Base-by-base conservation (phyloP, 805 yeast genomes). In the Blastobotrys chiropterorum region DNA sequence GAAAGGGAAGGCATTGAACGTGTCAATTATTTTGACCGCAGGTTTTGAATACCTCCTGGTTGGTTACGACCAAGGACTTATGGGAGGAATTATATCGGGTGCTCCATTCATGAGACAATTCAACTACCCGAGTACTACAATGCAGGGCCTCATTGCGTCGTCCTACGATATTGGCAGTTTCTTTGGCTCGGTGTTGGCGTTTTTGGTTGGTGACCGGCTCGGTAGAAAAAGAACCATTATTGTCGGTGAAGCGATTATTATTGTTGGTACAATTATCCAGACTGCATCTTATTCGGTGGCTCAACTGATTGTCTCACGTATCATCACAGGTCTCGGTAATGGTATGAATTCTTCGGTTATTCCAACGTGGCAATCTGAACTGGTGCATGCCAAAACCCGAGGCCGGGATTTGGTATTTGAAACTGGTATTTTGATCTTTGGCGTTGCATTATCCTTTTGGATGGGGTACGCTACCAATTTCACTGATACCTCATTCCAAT, bases 291-390 rank as follows among this genome's bases (percentile, higher is more conserved):
- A 71, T 59, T 64, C 76, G 63, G 68, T 81, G 56, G 89, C 85
- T 40, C 90, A 84, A 63, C 81, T 86, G 53, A 79, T 85, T 50
- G 68, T 83, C 56, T 90, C 86, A 26, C 78, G 94, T 72, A 80
- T 82, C 46, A 64, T 81, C 20, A 77, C 85, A n/a, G 88, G 94
- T 58, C 59, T 83, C 48, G 92, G 90, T 60, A 83, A 81, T 55
- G 92, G 92, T 56, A 67, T 84, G 64, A 79, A 80, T 63, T 82
- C 90, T n/a, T 80, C 89, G 16, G 82, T 88, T 38, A 82, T 83
- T 56, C 92, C 94, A 13, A 83, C 83, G 53, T 86, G 86, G 81
- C 89, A 83, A 70, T 84, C 90, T 39, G 86, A 85, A 67, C 42
- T 42, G n/a, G 46, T 40, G 26, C 30, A 40, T 14, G 46, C 46